phyloP scores from a whole-genome alignment of 495 filamentous ascomycete genomes.

The Aspergillus bertholletiae region DNA sequence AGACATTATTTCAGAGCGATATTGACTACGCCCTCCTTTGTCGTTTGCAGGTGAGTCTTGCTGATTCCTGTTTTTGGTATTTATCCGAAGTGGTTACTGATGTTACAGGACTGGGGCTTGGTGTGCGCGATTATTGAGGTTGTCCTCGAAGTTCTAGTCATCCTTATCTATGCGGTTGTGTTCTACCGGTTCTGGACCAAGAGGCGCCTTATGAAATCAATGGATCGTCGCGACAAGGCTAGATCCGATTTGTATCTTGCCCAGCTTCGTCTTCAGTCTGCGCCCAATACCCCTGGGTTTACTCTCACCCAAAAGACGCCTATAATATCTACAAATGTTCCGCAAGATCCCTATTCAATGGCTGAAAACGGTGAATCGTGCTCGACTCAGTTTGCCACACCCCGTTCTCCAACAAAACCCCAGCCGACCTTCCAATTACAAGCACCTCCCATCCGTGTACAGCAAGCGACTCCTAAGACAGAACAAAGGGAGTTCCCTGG shows the following conservation, averaged over 20 bases:
- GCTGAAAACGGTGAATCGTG: slow-evolving; percentile 54
- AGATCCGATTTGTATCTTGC: slow-evolving; percentile 93
- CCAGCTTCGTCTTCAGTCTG: slow-evolving; percentile 86
- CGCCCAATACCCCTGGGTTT: slow-evolving; percentile 91
- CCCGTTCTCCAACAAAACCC: slow-evolving; percentile 44
- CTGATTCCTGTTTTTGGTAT: not conserved
- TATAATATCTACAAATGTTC: slow-evolving; percentile 26
- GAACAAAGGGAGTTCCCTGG: slow-evolving; percentile 55
- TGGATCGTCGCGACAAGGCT: slow-evolving; percentile 92
- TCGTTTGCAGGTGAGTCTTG: slow-evolving; percentile 77
- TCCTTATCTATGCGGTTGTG: slow-evolving; percentile 86
- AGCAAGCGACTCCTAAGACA: slow-evolving; percentile 68
- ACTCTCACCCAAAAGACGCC: slow-evolving; percentile 50
- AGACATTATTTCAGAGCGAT: slow-evolving; percentile 67
- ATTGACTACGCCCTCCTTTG: slow-evolving; percentile 92
- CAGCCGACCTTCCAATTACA: slow-evolving; percentile 74
- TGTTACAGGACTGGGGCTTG: slow-evolving; percentile 74
- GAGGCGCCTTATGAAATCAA: slow-evolving; percentile 87
- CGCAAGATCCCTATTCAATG: slow-evolving; percentile 46
- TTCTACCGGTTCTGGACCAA: slow-evolving; percentile 98
- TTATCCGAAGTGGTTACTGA: not conserved
- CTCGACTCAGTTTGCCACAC: slow-evolving; percentile 46
- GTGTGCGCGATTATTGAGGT: slow-evolving; percentile 98
- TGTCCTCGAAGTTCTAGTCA: slow-evolving; percentile 85
- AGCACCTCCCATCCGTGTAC: slow-evolving; percentile 73